These are phyloP conservation scores for Clonostachys byssicola DNA, from an alignment of 2,329 filamentous ascomycete species.

Conservation along the genomic window DNA sequence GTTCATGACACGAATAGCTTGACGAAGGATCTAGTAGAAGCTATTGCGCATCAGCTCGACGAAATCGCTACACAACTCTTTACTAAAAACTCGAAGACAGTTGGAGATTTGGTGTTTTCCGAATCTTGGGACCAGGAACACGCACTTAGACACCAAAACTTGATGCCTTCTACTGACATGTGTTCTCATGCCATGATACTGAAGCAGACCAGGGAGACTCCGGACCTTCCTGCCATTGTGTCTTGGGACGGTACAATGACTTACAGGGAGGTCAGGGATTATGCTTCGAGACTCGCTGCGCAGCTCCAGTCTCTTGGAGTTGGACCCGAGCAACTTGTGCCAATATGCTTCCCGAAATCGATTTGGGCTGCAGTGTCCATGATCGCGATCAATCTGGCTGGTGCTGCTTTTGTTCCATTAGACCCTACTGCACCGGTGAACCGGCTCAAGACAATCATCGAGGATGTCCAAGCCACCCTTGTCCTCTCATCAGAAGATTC, in stretches of 20 bases:
- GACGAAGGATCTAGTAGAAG: slow-evolving; percentile 3
- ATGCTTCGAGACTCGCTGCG: slow-evolving; percentile 9
- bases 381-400: slow-evolving; percentile 17
- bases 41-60: slow-evolving; percentile 6
- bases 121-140: slow-evolving; percentile 1
- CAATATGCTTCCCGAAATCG: neutral
- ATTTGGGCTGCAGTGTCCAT: slow-evolving; percentile 12
- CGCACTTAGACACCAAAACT: neutral
- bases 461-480: slow-evolving; percentile 1
- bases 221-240: neutral
- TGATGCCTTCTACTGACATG: neutral
- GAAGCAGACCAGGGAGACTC: neutral
- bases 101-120: neutral
- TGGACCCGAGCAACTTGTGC: neutral
- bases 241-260: slow-evolving; percentile 4
- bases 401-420: slow-evolving; percentile 19
- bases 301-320: slow-evolving; percentile 2
- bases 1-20: slow-evolving; percentile 3
- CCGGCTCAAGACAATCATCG: neutral
- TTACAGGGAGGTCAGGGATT: slow-evolving; percentile 11
- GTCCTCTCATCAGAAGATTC: slow-evolving; percentile 2
- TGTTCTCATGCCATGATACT: too few relatives aligned
- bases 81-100: neutral
- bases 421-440: slow-evolving; percentile 10
- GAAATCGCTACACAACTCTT: slow-evolving; percentile 8